Conservation (phyloP, 805 yeast genomes). For the Metschnikowia reukaufii region DNA sequence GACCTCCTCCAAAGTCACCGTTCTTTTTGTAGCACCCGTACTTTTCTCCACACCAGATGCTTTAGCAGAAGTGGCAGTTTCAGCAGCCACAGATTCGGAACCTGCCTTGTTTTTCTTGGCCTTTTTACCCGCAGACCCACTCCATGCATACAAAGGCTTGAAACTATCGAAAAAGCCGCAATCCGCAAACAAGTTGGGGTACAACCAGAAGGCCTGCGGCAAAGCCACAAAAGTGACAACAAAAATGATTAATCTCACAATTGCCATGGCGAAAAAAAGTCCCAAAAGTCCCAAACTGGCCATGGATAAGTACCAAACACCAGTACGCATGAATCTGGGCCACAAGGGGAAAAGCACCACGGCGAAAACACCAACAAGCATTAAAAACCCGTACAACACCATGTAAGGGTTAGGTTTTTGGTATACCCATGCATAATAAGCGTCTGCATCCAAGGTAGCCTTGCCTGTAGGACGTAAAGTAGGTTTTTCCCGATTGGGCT, state of each 20-base stretch:
- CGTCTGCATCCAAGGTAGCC: conserved; percentile 62
- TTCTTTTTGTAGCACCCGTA: conserved; percentile 27
- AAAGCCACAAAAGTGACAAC: conserved; percentile 54
- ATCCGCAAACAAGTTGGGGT: conserved; percentile 94
- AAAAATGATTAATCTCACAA: conserved; percentile 73
- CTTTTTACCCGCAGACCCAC: conserved; percentile 41
- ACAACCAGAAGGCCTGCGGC: conserved; percentile 87
- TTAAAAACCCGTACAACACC: conserved; percentile 60
- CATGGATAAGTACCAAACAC: conserved; percentile 88
- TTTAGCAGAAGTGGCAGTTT: background rate
- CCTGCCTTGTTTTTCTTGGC: conserved; percentile 23
- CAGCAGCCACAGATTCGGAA: conserved; percentile 12
- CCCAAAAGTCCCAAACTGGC: conserved; percentile 71
- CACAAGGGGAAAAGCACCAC: conserved; percentile 87
- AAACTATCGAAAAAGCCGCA: conserved; percentile 93
- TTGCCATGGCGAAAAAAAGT: conserved; percentile 72
- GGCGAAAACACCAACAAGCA: conserved; percentile 61
- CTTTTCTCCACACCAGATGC: conserved; percentile 20
- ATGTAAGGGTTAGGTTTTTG: conserved; percentile 69
- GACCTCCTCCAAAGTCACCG: conserved; percentile 43
- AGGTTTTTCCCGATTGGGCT: conserved; percentile 65
- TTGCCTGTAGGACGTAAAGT: conserved; percentile 53
- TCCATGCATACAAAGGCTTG: conserved; percentile 86
- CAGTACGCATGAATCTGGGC: conserved; percentile 86
- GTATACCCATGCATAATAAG: conserved; percentile 83